phyloP scores from a whole-genome alignment of 306 rosid species.

The Vigna nakashimae region DNA sequence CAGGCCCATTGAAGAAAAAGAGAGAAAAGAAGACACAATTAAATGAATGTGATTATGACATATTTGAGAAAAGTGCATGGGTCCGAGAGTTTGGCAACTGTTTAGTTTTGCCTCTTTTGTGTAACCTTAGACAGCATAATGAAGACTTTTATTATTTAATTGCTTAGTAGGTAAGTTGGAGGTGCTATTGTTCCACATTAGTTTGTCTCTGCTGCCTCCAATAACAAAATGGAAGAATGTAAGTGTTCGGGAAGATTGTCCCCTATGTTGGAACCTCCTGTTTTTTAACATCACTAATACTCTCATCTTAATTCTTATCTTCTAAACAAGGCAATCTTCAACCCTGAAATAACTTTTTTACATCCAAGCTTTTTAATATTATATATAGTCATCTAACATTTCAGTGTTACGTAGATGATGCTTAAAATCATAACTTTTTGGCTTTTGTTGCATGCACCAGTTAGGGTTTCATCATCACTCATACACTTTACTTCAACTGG shows the following conservation, averaged over 20 bases:
- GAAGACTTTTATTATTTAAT: conserved; percentile 41
- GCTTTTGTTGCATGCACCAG: neutral
- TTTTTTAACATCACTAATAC: conserved; percentile 37
- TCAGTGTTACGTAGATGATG: neutral
- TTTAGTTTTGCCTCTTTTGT: conserved; percentile 33
- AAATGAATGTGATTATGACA: neutral
- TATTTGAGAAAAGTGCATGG: conserved; percentile 26
- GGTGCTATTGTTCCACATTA: conserved; percentile 35
- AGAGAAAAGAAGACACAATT: conserved; percentile 29
- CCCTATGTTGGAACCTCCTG: conserved; percentile 63
- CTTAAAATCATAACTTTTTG: neutral
- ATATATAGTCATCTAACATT: neutral
- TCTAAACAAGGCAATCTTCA: conserved; percentile 18
- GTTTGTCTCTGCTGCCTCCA: neutral
- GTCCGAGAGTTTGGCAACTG: conserved; percentile 29
- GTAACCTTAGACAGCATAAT: conserved; percentile 43
- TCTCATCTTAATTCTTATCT: conserved; percentile 23
- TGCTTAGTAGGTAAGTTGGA: conserved; percentile 29
- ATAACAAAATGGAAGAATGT: conserved; percentile 25
- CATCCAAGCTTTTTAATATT: neutral
- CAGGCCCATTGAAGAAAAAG: conserved; percentile 15
- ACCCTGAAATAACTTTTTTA: neutral
- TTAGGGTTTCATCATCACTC: neutral
- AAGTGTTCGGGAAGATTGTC: conserved; percentile 50
- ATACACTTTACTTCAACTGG: neutral